A percentile compares a stretch with the other conserved stretches of the same genome.
These are phyloP conservation scores for Eleusine coracana DNA, from an alignment of 176 grass and related monocot genomes.

Conservation along the genomic window DNA sequence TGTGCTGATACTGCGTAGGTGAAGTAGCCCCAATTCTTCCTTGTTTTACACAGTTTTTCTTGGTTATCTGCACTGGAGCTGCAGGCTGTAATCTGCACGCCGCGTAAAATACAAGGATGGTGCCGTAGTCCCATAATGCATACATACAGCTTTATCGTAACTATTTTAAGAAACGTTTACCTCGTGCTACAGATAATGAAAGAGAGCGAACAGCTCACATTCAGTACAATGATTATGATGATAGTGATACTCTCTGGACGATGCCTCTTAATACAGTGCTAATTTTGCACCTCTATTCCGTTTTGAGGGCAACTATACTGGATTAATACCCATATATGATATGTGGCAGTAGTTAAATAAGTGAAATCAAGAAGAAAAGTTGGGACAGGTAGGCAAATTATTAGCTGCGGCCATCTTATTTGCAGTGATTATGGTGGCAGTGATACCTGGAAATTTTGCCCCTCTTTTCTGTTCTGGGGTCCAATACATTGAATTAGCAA, in stretches of 20 bases:
- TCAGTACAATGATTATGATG: background rate
- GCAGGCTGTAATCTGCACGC: background rate
- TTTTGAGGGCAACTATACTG: too few relatives aligned
- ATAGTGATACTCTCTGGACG: background rate
- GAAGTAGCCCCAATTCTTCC: background rate
- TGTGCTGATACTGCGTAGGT: background rate
- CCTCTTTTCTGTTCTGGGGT: too few relatives aligned
- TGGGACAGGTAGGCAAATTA: background rate
- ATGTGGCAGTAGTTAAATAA: too few relatives aligned
- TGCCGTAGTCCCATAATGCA: background rate
- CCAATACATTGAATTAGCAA: too few relatives aligned
- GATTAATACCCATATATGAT: too few relatives aligned
- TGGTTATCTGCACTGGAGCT: background rate
- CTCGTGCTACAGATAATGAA: background rate
- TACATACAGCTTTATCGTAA: background rate
- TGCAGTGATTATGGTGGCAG: background rate
- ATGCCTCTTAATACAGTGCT: background rate
- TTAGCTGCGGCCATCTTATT: slow-evolving; percentile 25
- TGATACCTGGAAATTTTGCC: too few relatives aligned
- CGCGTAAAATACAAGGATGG: background rate
- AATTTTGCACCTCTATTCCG: background rate
- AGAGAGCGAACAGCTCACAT: background rate
- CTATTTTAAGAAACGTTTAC: background rate
- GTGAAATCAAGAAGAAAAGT: too few relatives aligned
- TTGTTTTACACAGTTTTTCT: background rate